Percentiles rank a stretch among this genome's conserved stretches.
Evolutionary conservation across 2,329 filamentous ascomycete genomes (phyloP).

Genomic region (Botrytis fragariae): DNA sequence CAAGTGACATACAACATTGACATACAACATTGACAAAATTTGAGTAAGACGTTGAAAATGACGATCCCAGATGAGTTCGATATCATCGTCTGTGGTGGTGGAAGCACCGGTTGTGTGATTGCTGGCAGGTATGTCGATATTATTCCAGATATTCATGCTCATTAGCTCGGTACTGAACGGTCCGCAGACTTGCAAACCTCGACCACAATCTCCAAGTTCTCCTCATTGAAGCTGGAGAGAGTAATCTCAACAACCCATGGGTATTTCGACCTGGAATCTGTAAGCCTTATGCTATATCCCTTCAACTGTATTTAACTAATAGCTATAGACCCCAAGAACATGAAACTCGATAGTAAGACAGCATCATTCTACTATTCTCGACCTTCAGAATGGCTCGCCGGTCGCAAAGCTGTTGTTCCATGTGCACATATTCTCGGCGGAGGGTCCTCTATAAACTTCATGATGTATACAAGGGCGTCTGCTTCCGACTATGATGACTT

Average conservation of each 20-base stretch:
- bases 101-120: conserved; percentile 49
- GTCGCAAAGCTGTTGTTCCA: conserved; percentile 49
- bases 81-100: conserved; percentile 51
- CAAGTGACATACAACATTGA: background rate
- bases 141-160: background rate
- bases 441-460: conserved; percentile 59
- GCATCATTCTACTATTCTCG: conserved; percentile 73
- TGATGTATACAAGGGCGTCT: conserved; percentile 51
- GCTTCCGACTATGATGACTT: conserved; percentile 52
- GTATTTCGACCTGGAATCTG: conserved; percentile 53
- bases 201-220: conserved; percentile 47
- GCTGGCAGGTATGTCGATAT: conserved; percentile 42
- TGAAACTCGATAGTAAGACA: conserved; percentile 47
- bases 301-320: conserved; percentile 40
- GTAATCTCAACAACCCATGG: conserved; percentile 51
- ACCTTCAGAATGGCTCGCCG: conserved; percentile 55
- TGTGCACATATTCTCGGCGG: conserved; percentile 57
- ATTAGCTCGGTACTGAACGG: conserved; percentile 1
- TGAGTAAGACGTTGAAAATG: conserved; percentile 22
- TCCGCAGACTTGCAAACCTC: conserved; percentile 48
- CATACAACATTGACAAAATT: background rate
- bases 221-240: conserved; percentile 53
- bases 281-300: conserved; percentile 43
- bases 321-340: conserved; percentile 34
- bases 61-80: conserved; percentile 45